These are phyloP conservation scores for Termitomyces titanicus DNA, from an alignment of 768 basidiomycete genomes.

Conservation along the genomic window DNA sequence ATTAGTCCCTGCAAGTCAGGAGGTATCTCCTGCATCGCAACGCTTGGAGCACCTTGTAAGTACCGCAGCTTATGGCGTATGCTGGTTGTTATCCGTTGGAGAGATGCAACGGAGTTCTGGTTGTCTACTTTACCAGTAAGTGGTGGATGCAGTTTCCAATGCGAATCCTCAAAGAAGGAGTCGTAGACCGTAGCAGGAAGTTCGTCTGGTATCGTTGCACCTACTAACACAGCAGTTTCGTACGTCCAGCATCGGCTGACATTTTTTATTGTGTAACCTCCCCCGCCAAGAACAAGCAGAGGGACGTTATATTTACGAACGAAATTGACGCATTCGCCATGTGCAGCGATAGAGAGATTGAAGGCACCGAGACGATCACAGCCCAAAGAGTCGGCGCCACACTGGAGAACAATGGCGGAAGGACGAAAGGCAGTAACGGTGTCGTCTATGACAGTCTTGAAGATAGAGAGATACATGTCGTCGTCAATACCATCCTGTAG, in stretches of 20 bases:
- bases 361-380: conserved; percentile 95
- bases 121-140: conserved; percentile 91
- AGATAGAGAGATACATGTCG: conserved; percentile 92
- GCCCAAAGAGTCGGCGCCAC: conserved; percentile 94
- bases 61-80: conserved; percentile 88
- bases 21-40: conserved; percentile 94
- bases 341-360: conserved; percentile 95
- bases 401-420: conserved; percentile 89
- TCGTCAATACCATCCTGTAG: conserved; percentile 96
- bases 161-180: conserved; percentile 85
- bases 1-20: conserved; percentile 82
- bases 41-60: conserved; percentile 93
- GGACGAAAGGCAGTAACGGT: conserved; percentile 88
- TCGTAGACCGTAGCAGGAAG: conserved; percentile 90
- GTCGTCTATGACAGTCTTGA: conserved; percentile 95
- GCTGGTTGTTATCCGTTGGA: conserved; percentile 85
- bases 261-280: conserved; percentile 96
- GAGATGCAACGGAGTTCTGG: conserved; percentile 75
- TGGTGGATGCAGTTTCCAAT: conserved; percentile 92
- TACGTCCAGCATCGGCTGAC: conserved; percentile 99
- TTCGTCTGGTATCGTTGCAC: conserved; percentile 76
- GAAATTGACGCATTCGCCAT: conserved; percentile 97
- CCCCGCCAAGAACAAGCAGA: conserved; percentile 88
- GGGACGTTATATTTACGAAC: conserved; percentile 92
- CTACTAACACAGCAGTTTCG: conserved; percentile 92